Percentiles rank a stretch among this genome's conserved stretches.
Conservation (phyloP, 1,284 basidiomycete species). For the Marasmius fiardii region DNA sequence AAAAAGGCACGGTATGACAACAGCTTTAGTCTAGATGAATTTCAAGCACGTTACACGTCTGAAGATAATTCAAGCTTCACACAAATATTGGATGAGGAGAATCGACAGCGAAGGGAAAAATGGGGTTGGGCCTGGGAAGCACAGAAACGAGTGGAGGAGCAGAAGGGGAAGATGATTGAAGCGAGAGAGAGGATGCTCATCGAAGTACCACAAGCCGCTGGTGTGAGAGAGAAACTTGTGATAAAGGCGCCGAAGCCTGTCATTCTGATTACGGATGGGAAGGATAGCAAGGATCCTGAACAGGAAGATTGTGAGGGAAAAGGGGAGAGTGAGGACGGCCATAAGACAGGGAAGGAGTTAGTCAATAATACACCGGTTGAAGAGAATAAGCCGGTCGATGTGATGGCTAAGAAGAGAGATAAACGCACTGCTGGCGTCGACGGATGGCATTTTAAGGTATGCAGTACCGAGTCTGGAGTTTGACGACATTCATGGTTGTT, state of each 20-base stretch:
- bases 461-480: constrained; percentile 16
- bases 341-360: constrained; percentile 21
- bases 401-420: constrained; percentile 76
- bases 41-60: constrained; percentile 89
- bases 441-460: constrained; percentile 86
- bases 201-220: constrained; percentile 59
- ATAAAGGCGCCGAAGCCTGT: constrained; percentile 56
- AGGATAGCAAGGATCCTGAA: constrained; percentile 26
- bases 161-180: constrained; percentile 60
- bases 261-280: constrained; percentile 51
- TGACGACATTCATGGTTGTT: constrained; percentile 1
- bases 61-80: constrained; percentile 96
- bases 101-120: constrained; percentile 70
- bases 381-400: constrained; percentile 44
- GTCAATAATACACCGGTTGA: constrained; percentile 22
- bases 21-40: constrained; percentile 71
- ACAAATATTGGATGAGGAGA: constrained; percentile 86
- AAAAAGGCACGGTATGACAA: constrained; percentile 61
- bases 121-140: constrained; percentile 92
- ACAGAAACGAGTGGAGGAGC: constrained; percentile 72
- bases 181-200: constrained; percentile 63
- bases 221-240: constrained; percentile 62
- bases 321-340: constrained; percentile 28
- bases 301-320: constrained; percentile 25
- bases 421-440: constrained; percentile 67